phyloP scores from a whole-genome alignment of 2,329 filamentous ascomycete genomes.

The Monilinia fructicola region DNA sequence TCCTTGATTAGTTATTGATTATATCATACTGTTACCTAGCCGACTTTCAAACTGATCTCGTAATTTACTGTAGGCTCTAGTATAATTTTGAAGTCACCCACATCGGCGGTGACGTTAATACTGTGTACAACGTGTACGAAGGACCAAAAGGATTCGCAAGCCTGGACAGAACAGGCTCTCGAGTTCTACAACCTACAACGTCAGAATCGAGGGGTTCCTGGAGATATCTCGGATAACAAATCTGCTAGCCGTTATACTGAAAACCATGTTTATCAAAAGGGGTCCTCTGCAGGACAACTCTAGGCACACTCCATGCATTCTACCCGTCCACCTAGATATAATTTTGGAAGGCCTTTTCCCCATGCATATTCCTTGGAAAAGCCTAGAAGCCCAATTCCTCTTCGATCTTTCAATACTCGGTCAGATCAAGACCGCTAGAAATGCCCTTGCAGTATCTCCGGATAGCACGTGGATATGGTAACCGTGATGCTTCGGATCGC shows the following conservation, averaged over 20 bases:
- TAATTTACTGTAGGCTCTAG: not conserved
- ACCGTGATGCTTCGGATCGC: not conserved
- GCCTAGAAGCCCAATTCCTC: conserved; percentile 6
- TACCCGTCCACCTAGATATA: not conserved
- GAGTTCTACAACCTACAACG: not conserved
- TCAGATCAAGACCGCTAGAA: not conserved
- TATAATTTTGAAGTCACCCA: not conserved
- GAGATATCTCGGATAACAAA: not conserved
- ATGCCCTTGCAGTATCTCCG: not conserved
- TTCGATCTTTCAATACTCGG: not conserved
- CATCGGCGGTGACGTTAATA: not conserved
- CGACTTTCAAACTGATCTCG: not conserved
- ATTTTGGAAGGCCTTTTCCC: not conserved
- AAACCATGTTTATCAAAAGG: not conserved
- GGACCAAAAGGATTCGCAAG: not conserved
- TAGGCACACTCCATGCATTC: too few relatives aligned
- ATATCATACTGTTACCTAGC: not conserved
- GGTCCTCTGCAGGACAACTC: too few relatives aligned
- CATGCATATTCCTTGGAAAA: conserved; percentile 4
- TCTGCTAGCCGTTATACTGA: not conserved
- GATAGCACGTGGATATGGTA: not conserved
- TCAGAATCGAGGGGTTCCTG: not conserved
- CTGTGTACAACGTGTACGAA: not conserved
- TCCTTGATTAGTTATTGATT: not conserved
- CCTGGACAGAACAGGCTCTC: not conserved